These are phyloP conservation scores for Fomitopsis schrenkii DNA, from an alignment of 1,284 basidiomycete species.

Conservation along the genomic window DNA sequence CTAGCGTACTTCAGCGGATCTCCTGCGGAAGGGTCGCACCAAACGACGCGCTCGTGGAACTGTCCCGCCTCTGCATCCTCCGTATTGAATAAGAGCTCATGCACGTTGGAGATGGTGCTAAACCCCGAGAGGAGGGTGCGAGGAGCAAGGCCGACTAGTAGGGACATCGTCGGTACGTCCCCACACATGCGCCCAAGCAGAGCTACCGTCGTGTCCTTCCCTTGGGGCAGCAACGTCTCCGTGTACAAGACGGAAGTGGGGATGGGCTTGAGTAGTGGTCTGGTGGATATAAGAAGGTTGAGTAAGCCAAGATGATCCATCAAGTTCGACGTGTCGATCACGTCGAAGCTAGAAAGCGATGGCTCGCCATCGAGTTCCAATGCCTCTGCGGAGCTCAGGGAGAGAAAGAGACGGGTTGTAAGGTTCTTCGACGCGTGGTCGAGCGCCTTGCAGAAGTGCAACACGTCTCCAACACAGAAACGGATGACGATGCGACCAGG, in stretches of 20 bases:
- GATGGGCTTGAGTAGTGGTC: conserved; percentile 31
- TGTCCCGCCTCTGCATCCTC: conserved; percentile 18
- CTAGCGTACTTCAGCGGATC: conserved; percentile 13
- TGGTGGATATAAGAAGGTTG: conserved; percentile 41
- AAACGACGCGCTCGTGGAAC: conserved; percentile 38
- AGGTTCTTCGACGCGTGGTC: neutral
- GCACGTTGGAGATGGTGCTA: conserved; percentile 36
- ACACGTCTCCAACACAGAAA: conserved; percentile 34
- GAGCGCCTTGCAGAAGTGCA: conserved; percentile 30
- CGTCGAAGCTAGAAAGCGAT: conserved; percentile 32
- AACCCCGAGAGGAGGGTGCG: conserved; percentile 38
- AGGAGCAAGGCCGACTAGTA: conserved; percentile 41
- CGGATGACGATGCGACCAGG: conserved; percentile 23
- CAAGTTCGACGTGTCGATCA: conserved; percentile 56
- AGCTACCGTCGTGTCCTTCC: conserved; percentile 23
- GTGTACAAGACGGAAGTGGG: conserved; percentile 36
- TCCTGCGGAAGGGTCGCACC: conserved; percentile 33
- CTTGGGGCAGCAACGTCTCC: conserved; percentile 33
- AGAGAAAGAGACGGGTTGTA: neutral
- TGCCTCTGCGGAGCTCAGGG: neutral
- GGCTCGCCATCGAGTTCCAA: neutral
- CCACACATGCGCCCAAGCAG: conserved; percentile 33
- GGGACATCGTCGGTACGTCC: conserved; percentile 34
- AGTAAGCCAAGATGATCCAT: conserved; percentile 45
- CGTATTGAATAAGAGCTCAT: conserved; percentile 32